Evolutionary conservation across 306 rosid species (phyloP), one percentile per base, ranked within the genome.

Genomic region (Hippophae tibetana): DNA sequence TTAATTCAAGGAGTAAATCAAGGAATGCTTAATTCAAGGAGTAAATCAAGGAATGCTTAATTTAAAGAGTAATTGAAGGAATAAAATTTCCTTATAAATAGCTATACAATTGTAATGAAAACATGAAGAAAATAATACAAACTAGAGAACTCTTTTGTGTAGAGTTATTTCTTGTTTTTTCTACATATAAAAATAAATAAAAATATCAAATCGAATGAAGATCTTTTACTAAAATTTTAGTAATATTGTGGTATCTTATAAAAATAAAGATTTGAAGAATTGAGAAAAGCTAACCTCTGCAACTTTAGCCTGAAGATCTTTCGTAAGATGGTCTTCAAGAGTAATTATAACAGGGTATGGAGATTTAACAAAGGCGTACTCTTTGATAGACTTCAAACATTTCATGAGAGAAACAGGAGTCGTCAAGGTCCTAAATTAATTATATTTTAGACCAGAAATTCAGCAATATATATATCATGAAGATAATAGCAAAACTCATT

Each of bases 301-400:
- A 74, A 78, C 96, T 83, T 76, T 87, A 68, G 89, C 92, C 75
- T 88, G 92, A 69, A 87, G 96, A 44, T 61, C 75, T 25, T 82
- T 69, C 0, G 95, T 74, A 70, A 90, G 98, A 68, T 90, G 98
- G 57, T 85, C 98, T 72, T 90, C 98, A 47, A 90, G 69, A 54
- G 98, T 90, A 42, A 90, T 85, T 43, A 90, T 76, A 65, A 90
- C 79, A 0, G 98, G 98, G 72, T 87, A 90, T 5, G 77, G 76
- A 64, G 98, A 87, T 56, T 66, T 78, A 60, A 64, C 86, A 79
- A 90, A 90, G 52, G 98, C 98, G 77, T 85, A 65, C 57, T 90
- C 84, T 68, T 76, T 83, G 52, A 90, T 90, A 64, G 95, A 87
- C 80, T 64, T 79, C 86, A 87, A 85, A 72, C 98, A 90, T 69